Conservation (phyloP, 805 yeast species). For the Ogataea paraovalis region DNA sequence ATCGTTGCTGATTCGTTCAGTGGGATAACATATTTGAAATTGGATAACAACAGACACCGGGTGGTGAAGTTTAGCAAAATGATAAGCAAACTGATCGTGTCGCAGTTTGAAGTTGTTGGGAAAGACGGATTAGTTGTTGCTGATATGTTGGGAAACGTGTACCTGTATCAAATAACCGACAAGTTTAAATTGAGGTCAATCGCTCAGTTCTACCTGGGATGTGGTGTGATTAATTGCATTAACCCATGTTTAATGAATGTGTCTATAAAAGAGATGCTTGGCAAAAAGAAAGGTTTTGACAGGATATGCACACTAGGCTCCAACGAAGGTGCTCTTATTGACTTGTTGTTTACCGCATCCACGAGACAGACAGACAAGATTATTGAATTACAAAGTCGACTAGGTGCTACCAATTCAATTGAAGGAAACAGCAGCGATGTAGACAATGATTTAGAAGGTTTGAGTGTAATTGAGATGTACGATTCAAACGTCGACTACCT, state of each 20-base stretch:
- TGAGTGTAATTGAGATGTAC: no score
- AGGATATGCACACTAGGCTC: background rate
- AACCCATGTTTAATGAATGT: background rate
- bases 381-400: background rate
- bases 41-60: conserved; percentile 5
- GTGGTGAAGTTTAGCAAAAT: background rate
- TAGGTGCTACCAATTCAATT: background rate
- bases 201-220: background rate
- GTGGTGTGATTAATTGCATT: background rate
- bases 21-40: conserved; percentile 14
- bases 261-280: background rate
- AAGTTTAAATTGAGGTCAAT: background rate
- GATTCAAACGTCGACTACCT: background rate
- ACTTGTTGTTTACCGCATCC: background rate
- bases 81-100: conserved; percentile 2
- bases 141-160: conserved; percentile 24
- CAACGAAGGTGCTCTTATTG: background rate
- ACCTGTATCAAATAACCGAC: conserved; percentile 6
- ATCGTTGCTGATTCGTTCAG: conserved; percentile 20
- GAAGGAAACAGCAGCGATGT: no score
- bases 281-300: background rate
- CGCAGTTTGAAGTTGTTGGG: conserved; percentile 8
- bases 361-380: background rate
- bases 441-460: no score
- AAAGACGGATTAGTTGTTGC: conserved; percentile 18